Percentiles rank a stretch among this genome's conserved stretches.
phyloP scores from a whole-genome alignment of 805 yeast genomes.

The Saccharomycopsis selenospora region DNA sequence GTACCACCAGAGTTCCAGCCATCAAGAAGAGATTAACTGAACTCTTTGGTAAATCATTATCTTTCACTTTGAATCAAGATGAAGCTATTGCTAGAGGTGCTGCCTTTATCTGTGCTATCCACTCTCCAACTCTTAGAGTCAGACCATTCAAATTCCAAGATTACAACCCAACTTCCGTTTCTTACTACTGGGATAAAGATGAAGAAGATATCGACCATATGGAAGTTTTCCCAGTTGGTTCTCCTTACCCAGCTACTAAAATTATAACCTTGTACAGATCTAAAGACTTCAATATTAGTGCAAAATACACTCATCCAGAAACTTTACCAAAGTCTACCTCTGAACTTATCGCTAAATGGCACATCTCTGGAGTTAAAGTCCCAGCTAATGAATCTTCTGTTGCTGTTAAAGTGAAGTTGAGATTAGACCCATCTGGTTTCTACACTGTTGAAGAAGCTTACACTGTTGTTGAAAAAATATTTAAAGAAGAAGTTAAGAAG shows the following conservation, averaged over 20 bases:
- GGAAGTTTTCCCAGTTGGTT: constrained; percentile 96
- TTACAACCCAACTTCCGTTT: constrained; percentile 82
- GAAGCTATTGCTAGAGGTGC: constrained; percentile 99
- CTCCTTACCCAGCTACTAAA: constrained; percentile 90
- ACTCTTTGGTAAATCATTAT: constrained; percentile 76
- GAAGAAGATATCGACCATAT: constrained; percentile 85
- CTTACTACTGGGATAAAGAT: constrained; percentile 92
- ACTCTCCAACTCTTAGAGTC: constrained; percentile 97
- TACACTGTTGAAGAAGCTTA: constrained; percentile 90
- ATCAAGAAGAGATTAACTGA: constrained; percentile 75
- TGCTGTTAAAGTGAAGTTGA: constrained; percentile 85
- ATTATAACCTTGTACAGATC: constrained; percentile 89
- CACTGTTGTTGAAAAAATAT: constrained; percentile 85
- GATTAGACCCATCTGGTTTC: constrained; percentile 96
- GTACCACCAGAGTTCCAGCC: constrained; percentile 95
- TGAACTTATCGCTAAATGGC: constrained; percentile 74
- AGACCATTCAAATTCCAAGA: constrained; percentile 99
- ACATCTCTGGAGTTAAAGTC: constrained; percentile 75
- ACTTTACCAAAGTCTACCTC: constrained; percentile 64
- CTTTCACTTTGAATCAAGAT: constrained; percentile 96
- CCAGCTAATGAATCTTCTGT: constrained; percentile 68
- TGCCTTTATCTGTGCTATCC: constrained; percentile 97
- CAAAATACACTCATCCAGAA: constrained; percentile 71
- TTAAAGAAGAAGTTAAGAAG: constrained; percentile 79
- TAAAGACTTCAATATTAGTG: constrained; percentile 79